phyloP scores from a whole-genome alignment of 805 yeast species.

The Isabelozyma pseudorhagii region DNA sequence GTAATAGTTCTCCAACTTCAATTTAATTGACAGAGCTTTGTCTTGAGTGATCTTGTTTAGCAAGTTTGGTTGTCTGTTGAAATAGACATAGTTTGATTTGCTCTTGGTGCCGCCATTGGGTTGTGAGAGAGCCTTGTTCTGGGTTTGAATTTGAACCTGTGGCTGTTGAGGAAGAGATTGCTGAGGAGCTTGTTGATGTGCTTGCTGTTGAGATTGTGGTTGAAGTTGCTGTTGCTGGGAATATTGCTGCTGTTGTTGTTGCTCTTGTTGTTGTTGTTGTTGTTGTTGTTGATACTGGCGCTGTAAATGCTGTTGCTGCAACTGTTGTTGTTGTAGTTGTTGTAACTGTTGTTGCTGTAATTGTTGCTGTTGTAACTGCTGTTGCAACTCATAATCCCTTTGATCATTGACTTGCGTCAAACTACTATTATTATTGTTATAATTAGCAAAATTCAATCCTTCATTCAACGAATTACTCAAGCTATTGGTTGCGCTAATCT shows the following conservation, averaged over 20 bases:
- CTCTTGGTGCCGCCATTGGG: constrained; percentile 1
- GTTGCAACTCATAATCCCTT: constrained; percentile 6
- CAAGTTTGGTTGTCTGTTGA: constrained; percentile 80
- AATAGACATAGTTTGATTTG: constrained; percentile 54
- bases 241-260: constrained; percentile 7
- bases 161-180: constrained; percentile 8
- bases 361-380: constrained; percentile 10
- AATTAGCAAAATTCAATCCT: background rate
- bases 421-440: constrained; percentile 24
- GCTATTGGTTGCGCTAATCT: constrained; percentile 26
- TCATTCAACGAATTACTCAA: constrained; percentile 13
- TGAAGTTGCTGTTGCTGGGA: constrained; percentile 4
- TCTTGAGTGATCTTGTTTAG: constrained; percentile 76
- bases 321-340: constrained; percentile 8
- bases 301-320: constrained; percentile 4
- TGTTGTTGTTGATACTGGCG: constrained; percentile 8
- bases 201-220: constrained; percentile 8
- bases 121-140: background rate
- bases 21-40: constrained; percentile 77
- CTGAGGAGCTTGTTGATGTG: constrained; percentile 9
- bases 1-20: constrained; percentile 80
- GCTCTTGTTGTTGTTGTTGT: constrained; percentile 7
- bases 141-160: constrained; percentile 7
- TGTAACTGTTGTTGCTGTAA: constrained; percentile 10
- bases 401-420: constrained; percentile 4